Evolutionary conservation across 1,139 yeast species (phyloP).

Genomic region (Saccharomycopsis hybrid): DNA sequence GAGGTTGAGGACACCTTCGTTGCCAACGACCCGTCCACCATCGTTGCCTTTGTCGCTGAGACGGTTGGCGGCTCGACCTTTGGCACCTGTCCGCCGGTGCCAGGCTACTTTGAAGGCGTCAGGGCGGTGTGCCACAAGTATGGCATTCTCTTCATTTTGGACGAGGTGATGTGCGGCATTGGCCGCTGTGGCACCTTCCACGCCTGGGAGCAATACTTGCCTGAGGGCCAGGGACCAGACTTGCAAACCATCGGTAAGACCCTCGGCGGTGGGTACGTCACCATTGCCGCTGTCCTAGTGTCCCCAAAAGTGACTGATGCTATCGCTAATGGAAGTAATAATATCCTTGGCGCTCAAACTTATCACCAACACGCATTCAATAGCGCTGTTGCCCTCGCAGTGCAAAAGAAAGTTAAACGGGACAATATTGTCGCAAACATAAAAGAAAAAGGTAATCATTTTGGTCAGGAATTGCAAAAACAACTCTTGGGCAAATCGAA

Average conservation of each 20-base stretch:
- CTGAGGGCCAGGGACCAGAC: conserved; percentile 47
- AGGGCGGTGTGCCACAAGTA: conserved; percentile 50
- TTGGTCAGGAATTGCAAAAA: conserved; percentile 38
- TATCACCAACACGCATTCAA: conserved; percentile 58
- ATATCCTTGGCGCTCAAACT: conserved; percentile 49
- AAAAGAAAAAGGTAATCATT: conserved; percentile 41
- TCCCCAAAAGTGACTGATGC: conserved; percentile 44
- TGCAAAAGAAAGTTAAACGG: conserved; percentile 45
- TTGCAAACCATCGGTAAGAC: conserved; percentile 59
- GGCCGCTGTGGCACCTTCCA: conserved; percentile 48
- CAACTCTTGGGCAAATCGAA: conserved; percentile 30
- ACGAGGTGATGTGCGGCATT: conserved; percentile 64
- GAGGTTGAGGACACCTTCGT: conserved; percentile 44
- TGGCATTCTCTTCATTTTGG: conserved; percentile 50
- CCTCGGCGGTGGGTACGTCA: conserved; percentile 55
- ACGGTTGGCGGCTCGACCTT: conserved; percentile 54
- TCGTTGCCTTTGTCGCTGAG: conserved; percentile 49
- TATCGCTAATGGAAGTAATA: conserved; percentile 39
- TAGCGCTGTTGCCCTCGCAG: conserved; percentile 52
- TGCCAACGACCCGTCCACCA: conserved; percentile 45
- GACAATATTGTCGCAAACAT: conserved; percentile 43
- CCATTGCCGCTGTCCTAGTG: conserved; percentile 54
- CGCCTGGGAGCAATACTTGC: conserved; percentile 48
- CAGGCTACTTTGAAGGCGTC: conserved; percentile 50
- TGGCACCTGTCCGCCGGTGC: conserved; percentile 51